Evolutionary conservation across 768 basidiomycete species (phyloP), one percentile per base, ranked within the genome.

Genomic region (Crepidotus variabilis): DNA sequence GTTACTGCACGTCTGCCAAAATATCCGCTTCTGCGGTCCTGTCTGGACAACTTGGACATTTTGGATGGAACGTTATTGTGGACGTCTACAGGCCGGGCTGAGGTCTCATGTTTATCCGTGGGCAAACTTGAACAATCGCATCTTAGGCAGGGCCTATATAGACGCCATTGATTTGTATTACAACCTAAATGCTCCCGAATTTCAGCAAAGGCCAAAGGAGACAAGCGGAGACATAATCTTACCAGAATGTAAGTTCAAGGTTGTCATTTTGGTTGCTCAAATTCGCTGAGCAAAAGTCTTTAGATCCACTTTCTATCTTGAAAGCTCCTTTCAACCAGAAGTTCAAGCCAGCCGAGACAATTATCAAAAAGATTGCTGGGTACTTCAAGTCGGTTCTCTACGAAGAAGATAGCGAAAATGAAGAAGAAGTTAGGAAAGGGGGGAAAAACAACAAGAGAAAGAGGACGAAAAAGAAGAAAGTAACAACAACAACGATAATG

Each of bases 1-100:
- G 3, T 57, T 75, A 0, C 62, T 75, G 1, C 74, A 75, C 50
- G 47, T 74, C 50, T 60, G 62, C 13, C 62, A 71, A 50, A 60
- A 64, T 24, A 74, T 75, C 35, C 47, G 62, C 0, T 48, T 51
- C 13, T 65, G 65, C 56, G 74, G 71, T 1, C 73, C 74, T n/a
- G 60, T 67, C 1, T 74, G 73, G 67, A 49, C 65, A 0, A 66
- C 60, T 9, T 75, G 74, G 75, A 65, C 71, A 1, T 76, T 74
- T 52, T 62, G 58, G 21, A 69, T 75, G 63, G 74, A 77, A 53
- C 51, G 67, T 0, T 71, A 63, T 34, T 75, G 72, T 60, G 71
- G 71, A 0, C 52, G 46, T 6, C 61, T 75, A 9, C 60, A 67
- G 39, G 32, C 45, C 0, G 61, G 50, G 6, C 49, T 75, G 14